phyloP scores from a whole-genome alignment of 805 yeast species.

The Saccharomycopsis oosterbeekiorum region DNA sequence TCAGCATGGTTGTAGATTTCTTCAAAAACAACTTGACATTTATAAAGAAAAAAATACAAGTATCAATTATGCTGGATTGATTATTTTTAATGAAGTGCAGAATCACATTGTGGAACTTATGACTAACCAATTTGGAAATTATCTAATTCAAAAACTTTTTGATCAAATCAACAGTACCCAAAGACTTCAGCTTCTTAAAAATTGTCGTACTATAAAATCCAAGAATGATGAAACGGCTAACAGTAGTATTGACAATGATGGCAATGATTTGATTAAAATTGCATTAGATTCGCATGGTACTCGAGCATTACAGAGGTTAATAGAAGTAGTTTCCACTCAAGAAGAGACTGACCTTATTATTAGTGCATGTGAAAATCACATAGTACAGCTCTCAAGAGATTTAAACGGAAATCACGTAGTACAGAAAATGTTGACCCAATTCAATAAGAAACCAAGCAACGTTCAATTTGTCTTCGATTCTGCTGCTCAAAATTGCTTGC shows the following conservation, averaged over 20 bases:
- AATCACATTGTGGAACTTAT: conserved; percentile 75
- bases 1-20: conserved; percentile 91
- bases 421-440: conserved; percentile 77
- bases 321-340: conserved; percentile 65
- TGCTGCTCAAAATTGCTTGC: conserved; percentile 59
- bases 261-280: conserved; percentile 64
- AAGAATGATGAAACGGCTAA: background rate
- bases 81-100: conserved; percentile 74
- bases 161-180: conserved; percentile 67
- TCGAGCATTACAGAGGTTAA: conserved; percentile 84
- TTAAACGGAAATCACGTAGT: conserved; percentile 95
- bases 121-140: conserved; percentile 97
- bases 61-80: conserved; percentile 41
- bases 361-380: conserved; percentile 51
- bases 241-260: conserved; percentile 14
- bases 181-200: conserved; percentile 52
- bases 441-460: conserved; percentile 44
- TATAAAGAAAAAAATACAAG: conserved; percentile 22
- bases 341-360: conserved; percentile 64
- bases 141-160: conserved; percentile 79
- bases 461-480: conserved; percentile 87
- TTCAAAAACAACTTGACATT: conserved; percentile 76
- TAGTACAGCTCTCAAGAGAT: conserved; percentile 76
- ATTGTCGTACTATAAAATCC: conserved; percentile 35
- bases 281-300: conserved; percentile 95